Conservation (phyloP, 768 basidiomycete genomes). For the Pulveroboletus sp. region DNA sequence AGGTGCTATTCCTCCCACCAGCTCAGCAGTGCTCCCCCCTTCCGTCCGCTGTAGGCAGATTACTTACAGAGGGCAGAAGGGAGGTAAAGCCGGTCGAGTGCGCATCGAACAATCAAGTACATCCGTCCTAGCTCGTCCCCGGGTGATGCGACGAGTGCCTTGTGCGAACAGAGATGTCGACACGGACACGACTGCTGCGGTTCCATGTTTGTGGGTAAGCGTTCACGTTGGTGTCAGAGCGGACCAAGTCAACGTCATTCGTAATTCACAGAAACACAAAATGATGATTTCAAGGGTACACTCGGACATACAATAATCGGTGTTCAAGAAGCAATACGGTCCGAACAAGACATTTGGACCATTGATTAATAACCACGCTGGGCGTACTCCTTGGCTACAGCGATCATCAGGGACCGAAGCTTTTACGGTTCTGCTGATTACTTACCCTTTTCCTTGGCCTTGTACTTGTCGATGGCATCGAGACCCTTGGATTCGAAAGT, state of each 20-base stretch:
- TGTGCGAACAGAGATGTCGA: too few species aligned
- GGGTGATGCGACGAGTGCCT: background rate
- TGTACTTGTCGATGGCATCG: constrained; percentile 41
- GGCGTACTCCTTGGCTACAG: constrained; percentile 5
- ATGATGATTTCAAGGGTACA: background rate
- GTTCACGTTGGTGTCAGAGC: background rate
- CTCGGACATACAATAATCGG: too few species aligned
- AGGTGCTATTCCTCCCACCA: background rate
- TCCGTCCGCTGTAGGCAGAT: constrained; percentile 26
- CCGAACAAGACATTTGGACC: background rate
- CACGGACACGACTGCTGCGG: background rate
- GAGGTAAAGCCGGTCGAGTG: constrained; percentile 1
- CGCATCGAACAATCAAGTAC: background rate
- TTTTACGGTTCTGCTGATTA: background rate
- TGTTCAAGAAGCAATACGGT: background rate
- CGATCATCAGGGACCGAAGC: background rate
- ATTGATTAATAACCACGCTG: background rate
- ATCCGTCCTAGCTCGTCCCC: background rate
- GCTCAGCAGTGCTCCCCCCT: constrained; percentile 2
- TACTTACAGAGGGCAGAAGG: constrained; percentile 21
- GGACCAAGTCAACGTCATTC: background rate
- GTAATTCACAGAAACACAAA: background rate
- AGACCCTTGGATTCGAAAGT: constrained; percentile 57
- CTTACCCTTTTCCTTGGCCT: constrained; percentile 38
- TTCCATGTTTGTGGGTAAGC: background rate